Percentiles rank a stretch among this genome's conserved stretches.
phyloP scores from a whole-genome alignment of 352 stramenopile species.

The Globisporangium heterothallicum region DNA sequence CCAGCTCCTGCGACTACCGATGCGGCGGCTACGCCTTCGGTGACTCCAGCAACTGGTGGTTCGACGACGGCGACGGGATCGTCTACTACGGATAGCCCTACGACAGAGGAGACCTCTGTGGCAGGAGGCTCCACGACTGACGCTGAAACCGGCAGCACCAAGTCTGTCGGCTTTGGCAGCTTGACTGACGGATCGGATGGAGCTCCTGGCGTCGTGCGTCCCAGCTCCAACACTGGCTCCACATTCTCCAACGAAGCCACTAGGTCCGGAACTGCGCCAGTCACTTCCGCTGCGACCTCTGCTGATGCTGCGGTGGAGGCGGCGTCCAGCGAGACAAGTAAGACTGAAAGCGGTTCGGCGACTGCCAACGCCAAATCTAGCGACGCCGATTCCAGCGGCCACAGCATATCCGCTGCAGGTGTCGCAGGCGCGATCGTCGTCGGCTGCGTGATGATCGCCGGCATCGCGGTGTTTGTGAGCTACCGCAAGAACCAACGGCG shows the following conservation, averaged over 20 bases:
- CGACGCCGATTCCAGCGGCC: neutral
- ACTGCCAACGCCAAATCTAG: constrained; percentile 36
- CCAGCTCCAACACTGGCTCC: constrained; percentile 10
- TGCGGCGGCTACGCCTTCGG: neutral
- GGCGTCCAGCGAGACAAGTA: constrained; percentile 4
- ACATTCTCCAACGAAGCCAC: constrained; percentile 15
- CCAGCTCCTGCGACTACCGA: constrained; percentile 1
- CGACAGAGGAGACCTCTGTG: neutral
- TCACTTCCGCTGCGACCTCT: constrained; percentile 2
- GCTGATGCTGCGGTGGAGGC: neutral
- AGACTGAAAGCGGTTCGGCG: constrained; percentile 1
- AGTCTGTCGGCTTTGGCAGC: constrained; percentile 13
- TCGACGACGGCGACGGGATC: constrained; percentile 3
- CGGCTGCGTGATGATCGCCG: constrained; percentile 43
- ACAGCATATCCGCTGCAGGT: constrained; percentile 47
- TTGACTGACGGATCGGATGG: constrained; percentile 4
- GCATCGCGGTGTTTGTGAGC: constrained; percentile 35
- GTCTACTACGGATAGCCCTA: neutral
- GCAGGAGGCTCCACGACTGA: neutral
- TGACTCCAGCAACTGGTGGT: neutral
- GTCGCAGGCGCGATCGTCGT: constrained; percentile 54
- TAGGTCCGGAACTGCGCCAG: neutral
- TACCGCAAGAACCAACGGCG: constrained; percentile 77
- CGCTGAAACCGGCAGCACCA: neutral
- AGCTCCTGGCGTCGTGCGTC: constrained; percentile 9